Conservation (phyloP, 1,284 basidiomycete species). For the Lentinus polychrous region DNA sequence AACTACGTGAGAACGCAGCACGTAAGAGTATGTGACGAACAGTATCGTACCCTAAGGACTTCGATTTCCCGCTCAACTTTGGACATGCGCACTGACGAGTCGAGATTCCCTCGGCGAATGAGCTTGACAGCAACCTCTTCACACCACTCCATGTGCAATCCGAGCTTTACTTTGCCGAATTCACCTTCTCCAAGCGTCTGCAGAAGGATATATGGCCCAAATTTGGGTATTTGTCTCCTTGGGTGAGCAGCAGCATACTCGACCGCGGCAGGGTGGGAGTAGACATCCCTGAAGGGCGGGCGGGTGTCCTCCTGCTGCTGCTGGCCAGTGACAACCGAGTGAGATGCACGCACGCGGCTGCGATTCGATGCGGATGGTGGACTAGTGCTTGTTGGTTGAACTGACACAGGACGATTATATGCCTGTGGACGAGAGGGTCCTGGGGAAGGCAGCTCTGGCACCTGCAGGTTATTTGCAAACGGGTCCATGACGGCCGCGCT, state of each 20-base stretch:
- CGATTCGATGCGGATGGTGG: conserved; percentile 28
- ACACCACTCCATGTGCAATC: conserved; percentile 90
- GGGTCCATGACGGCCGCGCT: conserved; percentile 19
- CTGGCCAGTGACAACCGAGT: conserved; percentile 41
- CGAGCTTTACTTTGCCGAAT: conserved; percentile 99
- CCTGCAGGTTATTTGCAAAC: conserved; percentile 32
- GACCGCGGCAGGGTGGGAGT: conserved; percentile 80
- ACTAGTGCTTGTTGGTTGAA: conserved; percentile 32
- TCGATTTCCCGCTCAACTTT: conserved; percentile 99
- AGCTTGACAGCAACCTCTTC: conserved; percentile 99
- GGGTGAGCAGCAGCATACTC: conserved; percentile 84
- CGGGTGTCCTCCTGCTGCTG: conserved; percentile 35
- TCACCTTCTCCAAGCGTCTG: conserved; percentile 98
- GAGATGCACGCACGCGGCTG: conserved; percentile 44
- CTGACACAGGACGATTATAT: conserved; percentile 34
- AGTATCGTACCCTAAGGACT: conserved; percentile 74
- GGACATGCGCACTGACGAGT: conserved; percentile 79
- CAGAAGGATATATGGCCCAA: conserved; percentile 91
- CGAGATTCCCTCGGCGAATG: conserved; percentile 90
- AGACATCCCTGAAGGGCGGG: conserved; percentile 60
- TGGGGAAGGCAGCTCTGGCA: conserved; percentile 36
- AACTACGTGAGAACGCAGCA: conserved; percentile 7
- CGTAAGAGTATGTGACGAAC: conserved; percentile 7
- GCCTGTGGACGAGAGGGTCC: conserved; percentile 39
- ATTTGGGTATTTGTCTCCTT: conserved; percentile 81